These are phyloP conservation scores for Lathyrus oleraceus DNA, from an alignment of 306 rosid species.

Conservation along the genomic window DNA sequence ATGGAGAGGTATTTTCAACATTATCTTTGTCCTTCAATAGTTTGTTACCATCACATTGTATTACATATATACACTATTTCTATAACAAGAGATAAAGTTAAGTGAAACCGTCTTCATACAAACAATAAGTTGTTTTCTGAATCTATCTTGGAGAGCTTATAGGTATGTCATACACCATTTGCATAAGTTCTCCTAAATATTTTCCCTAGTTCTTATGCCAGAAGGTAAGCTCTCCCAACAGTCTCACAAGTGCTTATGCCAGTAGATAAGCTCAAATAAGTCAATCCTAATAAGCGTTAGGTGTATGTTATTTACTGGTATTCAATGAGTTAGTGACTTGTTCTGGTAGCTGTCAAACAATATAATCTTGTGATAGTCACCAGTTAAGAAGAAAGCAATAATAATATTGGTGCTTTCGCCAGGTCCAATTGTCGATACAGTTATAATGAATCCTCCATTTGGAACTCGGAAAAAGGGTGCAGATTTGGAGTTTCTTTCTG, in stretches of 20 bases:
- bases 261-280: background rate
- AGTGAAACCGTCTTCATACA: too few species aligned
- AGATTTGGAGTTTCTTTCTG: conserved; percentile 78
- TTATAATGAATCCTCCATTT: conserved; percentile 94
- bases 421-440: conserved; percentile 82
- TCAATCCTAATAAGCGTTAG: background rate
- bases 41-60: conserved; percentile 6
- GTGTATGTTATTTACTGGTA: conserved; percentile 1
- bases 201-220: too few species aligned
- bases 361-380: background rate
- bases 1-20: conserved; percentile 65
- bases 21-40: conserved; percentile 14
- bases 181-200: background rate
- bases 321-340: background rate
- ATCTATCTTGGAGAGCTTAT: background rate
- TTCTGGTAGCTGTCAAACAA: conserved; percentile 8
- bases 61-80: too few species aligned
- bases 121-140: background rate
- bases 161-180: background rate
- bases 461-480: conserved; percentile 89
- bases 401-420: conserved; percentile 14
- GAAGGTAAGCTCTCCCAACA: too few species aligned
- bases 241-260: background rate
- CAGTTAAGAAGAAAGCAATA: background rate
- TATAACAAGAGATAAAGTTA: too few species aligned